These are phyloP conservation scores for Wickerhamiella lipophila DNA, from an alignment of 805 yeast genomes.

Conservation along the genomic window DNA sequence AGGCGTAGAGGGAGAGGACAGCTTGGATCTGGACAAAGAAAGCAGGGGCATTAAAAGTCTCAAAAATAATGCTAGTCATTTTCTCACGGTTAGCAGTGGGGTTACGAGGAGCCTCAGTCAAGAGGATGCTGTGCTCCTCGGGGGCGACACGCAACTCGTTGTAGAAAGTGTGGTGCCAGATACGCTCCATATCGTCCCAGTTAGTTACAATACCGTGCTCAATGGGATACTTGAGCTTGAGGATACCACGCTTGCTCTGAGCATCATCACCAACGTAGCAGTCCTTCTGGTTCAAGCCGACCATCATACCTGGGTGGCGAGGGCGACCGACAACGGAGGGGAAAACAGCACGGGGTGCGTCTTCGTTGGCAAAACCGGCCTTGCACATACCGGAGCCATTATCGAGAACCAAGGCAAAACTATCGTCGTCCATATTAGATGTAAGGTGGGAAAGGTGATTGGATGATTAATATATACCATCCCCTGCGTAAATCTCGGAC, in stretches of 20 bases:
- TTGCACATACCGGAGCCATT: constrained; percentile 99
- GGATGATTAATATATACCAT: constrained; percentile 11
- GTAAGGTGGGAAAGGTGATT: constrained; percentile 1
- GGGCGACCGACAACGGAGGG: constrained; percentile 99
- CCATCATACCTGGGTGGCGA: constrained; percentile 99
- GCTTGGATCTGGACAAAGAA: constrained; percentile 99
- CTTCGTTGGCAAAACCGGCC: constrained; percentile 99
- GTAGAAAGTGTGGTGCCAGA: constrained; percentile 99
- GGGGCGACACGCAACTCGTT: constrained; percentile 99
- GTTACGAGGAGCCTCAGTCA: constrained; percentile 99
- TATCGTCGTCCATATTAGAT: constrained; percentile 22
- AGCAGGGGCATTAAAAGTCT: constrained; percentile 98
- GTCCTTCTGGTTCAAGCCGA: constrained; percentile 99
- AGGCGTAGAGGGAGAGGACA: constrained; percentile 92
- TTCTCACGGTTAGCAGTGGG: constrained; percentile 99
- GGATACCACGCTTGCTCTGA: constrained; percentile 99
- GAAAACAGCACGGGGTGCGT: constrained; percentile 99
- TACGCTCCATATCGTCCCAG: constrained; percentile 99
- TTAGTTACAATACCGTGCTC: constrained; percentile 99
- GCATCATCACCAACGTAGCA: constrained; percentile 99
- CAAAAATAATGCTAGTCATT: constrained; percentile 98
- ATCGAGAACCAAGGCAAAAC: constrained; percentile 64
- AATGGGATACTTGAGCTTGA: constrained; percentile 96
- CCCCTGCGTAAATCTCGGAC: constrained; percentile 9
- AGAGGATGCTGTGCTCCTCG: constrained; percentile 98